These are phyloP conservation scores for Fusarium devonianum DNA, from an alignment of 2,329 filamentous ascomycete species.

Conservation along the genomic window DNA sequence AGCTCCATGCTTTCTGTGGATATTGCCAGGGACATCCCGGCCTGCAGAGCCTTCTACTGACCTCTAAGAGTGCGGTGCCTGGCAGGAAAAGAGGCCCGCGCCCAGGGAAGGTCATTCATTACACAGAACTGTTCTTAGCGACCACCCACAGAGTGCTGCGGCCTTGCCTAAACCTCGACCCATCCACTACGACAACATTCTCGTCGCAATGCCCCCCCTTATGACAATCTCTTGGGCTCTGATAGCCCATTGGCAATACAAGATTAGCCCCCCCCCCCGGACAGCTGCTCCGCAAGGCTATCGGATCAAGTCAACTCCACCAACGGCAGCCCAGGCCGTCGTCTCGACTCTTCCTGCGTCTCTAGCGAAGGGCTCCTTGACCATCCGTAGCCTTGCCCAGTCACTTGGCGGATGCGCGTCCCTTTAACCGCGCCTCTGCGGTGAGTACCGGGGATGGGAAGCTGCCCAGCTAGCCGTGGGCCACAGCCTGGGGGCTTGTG, in stretches of 20 bases:
- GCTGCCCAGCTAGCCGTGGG: slow-evolving; percentile 1
- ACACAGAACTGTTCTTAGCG: too few species aligned
- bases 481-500: slow-evolving; percentile 5
- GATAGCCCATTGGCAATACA: background rate
- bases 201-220: slow-evolving; percentile 27
- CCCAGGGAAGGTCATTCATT: too few species aligned
- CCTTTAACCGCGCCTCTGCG: slow-evolving; percentile 29
- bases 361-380: slow-evolving; percentile 7
- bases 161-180: slow-evolving; percentile 17
- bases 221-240: slow-evolving; percentile 1
- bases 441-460: slow-evolving; percentile 20
- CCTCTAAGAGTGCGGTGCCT: slow-evolving; percentile 32
- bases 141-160: background rate
- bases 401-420: slow-evolving; percentile 4
- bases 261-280: background rate
- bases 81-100: slow-evolving; percentile 34
- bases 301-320: slow-evolving; percentile 15
- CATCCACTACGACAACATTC: too few species aligned
- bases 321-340: background rate
- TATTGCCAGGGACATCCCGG: slow-evolving; percentile 13
- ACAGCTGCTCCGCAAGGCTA: background rate
- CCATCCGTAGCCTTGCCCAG: slow-evolving; percentile 28
- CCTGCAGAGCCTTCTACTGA: slow-evolving; percentile 19
- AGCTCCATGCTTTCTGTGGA: slow-evolving; percentile 19
- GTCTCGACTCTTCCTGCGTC: slow-evolving; percentile 3